These are phyloP conservation scores for Penicillium sp. DNA, from an alignment of 2,329 filamentous ascomycete genomes.

Conservation along the genomic window DNA sequence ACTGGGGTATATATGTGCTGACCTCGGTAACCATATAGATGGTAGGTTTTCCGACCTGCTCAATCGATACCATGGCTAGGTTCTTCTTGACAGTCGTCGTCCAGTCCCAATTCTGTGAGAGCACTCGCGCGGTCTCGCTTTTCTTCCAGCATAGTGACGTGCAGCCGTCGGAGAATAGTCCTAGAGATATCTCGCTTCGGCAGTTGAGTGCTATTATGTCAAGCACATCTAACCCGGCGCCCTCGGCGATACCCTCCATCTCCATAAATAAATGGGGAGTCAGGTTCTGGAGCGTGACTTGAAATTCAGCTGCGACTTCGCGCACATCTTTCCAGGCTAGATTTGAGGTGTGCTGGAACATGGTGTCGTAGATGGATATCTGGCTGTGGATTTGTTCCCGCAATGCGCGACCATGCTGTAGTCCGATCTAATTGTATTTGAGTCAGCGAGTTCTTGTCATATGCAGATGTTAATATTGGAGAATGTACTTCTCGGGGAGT, in stretches of 20 bases:
- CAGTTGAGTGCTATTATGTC: constrained; percentile 59
- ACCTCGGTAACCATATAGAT: constrained; percentile 56
- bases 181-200: constrained; percentile 59
- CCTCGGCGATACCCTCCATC: constrained; percentile 54
- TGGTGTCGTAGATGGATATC: constrained; percentile 47
- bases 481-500: constrained; percentile 25
- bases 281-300: constrained; percentile 40
- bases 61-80: constrained; percentile 50
- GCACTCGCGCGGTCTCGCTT: constrained; percentile 30
- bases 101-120: constrained; percentile 63
- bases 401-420: constrained; percentile 45
- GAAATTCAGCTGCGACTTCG: constrained; percentile 47
- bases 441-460: neutral
- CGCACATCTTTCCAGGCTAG: constrained; percentile 47
- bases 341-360: constrained; percentile 49
- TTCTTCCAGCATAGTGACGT: constrained; percentile 54
- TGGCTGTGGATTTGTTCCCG: constrained; percentile 39
- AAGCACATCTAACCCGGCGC: constrained; percentile 46
- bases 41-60: constrained; percentile 44
- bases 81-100: constrained; percentile 50
- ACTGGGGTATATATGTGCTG: neutral
- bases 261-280: constrained; percentile 42
- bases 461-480: neutral
- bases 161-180: constrained; percentile 57
- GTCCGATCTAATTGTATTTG: constrained; percentile 43